Evolutionary conservation across 2,329 filamentous ascomycete species (phyloP).

Genomic region (Aureobasidium melanogenum): DNA sequence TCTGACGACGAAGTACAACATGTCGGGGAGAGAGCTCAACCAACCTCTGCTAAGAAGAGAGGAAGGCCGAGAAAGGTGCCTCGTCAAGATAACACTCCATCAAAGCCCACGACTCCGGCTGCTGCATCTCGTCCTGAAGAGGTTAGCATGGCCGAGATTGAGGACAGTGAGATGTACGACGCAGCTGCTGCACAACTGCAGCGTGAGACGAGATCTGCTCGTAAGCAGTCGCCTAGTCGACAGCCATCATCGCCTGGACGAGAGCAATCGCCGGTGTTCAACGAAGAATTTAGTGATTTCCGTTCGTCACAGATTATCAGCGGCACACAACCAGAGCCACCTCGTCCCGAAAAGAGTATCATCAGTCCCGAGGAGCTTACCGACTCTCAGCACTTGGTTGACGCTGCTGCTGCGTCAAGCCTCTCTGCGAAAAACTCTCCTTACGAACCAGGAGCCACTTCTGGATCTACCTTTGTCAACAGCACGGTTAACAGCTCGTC

Average conservation of each 20-base stretch:
- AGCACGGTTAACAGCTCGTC: conserved; percentile 4
- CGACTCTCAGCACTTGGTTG: neutral
- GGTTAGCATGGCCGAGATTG: neutral
- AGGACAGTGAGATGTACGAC: neutral
- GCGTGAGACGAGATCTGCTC: neutral
- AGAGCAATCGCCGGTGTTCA: neutral
- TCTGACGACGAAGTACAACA: neutral
- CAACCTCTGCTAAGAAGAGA: neutral
- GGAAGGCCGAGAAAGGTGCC: conserved; percentile 3
- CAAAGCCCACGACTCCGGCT: neutral
- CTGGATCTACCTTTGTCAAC: neutral
- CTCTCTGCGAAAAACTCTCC: conserved; percentile 14
- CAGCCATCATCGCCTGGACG: neutral
- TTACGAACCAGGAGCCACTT: conserved; percentile 13
- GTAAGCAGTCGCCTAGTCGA: neutral
- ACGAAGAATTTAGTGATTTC: conserved; percentile 10
- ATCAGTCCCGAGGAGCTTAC: neutral
- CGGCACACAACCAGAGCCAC: conserved; percentile 10
- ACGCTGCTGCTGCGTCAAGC: conserved; percentile 14
- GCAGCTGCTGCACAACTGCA: neutral
- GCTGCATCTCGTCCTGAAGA: neutral
- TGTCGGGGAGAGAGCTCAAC: neutral
- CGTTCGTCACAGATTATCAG: conserved; percentile 13
- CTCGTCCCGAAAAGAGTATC: neutral
- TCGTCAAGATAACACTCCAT: neutral